Base-by-base conservation (phyloP, 1,284 basidiomycete species). In the Ceratobasidium sp. region DNA sequence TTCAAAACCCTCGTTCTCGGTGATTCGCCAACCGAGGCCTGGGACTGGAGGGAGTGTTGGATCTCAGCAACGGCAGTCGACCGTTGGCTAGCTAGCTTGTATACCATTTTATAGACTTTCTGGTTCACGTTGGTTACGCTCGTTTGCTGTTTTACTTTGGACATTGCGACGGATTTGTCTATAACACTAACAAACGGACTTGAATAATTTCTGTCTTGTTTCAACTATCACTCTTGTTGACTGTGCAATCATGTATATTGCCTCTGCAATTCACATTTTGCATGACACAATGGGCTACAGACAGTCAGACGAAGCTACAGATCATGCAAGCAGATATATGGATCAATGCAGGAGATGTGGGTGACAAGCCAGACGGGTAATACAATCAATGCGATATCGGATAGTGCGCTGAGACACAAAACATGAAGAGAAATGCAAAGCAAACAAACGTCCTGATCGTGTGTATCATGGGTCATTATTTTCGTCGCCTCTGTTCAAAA, bases 11-110 rank as follows among this genome's bases (percentile, higher is more conserved):
- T 65, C 60, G 47, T 65, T 65, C 42, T 10, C 60, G 20, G 60
- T 65, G 34, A 53, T 65, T 25, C 60, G 60, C n/a, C 60, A 65
- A 27, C 60, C 60, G 29, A 32, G 60, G 22, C 60, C 60, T 15
- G 60, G 60, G 17, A 65, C 60, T n/a, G 60, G 60, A 15, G 49
- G 29, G 17, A 29, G 25, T 29, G 22, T 20, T 49, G 22, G 22
- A 13, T 32, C 40, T 22, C 22, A 25, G n/a, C 47, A 38, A 29
- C 60, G 47, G 6, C 47, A 65, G 25, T 65, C 60, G 49, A 65
- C 60, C 22, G 25, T 65, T 31, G 60, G 35, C 10, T 65, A 65
- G 45, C 13, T 20, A 31, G 43, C 1, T 20, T 31, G 22, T 15
- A 17, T 12, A 34, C 29, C 3, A 40, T 65, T 22, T 27, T 29